These are phyloP conservation scores for Rhodotorula sp. DNA, from an alignment of 1,284 basidiomycete genomes.

Conservation along the genomic window DNA sequence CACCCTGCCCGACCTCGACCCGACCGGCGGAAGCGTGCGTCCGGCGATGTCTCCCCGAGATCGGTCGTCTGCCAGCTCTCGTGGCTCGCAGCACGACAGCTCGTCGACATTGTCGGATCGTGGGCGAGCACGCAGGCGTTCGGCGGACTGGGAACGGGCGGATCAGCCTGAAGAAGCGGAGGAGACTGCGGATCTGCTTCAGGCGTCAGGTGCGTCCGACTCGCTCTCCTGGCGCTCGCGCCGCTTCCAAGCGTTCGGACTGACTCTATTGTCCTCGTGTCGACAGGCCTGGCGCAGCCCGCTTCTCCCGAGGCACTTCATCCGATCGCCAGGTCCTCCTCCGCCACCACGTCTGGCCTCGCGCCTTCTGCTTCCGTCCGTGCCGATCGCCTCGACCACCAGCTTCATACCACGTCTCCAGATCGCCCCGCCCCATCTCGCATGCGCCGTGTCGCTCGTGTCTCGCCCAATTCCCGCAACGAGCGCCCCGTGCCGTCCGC, in stretches of 20 bases:
- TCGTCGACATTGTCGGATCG: not conserved
- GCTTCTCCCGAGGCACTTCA: not conserved
- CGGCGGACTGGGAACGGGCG: too few relatives aligned
- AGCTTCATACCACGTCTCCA: not conserved
- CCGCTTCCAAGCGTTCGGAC: not conserved
- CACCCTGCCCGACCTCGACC: too few relatives aligned
- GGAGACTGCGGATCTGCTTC: not conserved
- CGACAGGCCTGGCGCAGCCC: not conserved
- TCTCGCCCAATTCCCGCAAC: conserved; percentile 17
- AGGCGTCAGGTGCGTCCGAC: not conserved
- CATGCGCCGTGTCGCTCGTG: conserved; percentile 10
- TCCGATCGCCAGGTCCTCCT: conserved; percentile 9
- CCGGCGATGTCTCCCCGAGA: too few relatives aligned
- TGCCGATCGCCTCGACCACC: not conserved
- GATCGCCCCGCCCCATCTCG: not conserved
- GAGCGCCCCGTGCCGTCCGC: conserved; percentile 25
- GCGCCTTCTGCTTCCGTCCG: not conserved
- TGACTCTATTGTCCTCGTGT: not conserved
- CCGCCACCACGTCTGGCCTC: conserved; percentile 5
- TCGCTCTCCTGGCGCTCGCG: not conserved
- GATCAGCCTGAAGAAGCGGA: not conserved
- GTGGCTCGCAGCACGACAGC: too few relatives aligned
- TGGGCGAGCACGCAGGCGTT: too few relatives aligned
- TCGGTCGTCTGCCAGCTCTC: too few relatives aligned
- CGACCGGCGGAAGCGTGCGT: too few relatives aligned